Percentiles rank a stretch among this genome's conserved stretches.
Evolutionary conservation across 164 flowering plant species (phyloP).

Genomic region (Piper longum): DNA sequence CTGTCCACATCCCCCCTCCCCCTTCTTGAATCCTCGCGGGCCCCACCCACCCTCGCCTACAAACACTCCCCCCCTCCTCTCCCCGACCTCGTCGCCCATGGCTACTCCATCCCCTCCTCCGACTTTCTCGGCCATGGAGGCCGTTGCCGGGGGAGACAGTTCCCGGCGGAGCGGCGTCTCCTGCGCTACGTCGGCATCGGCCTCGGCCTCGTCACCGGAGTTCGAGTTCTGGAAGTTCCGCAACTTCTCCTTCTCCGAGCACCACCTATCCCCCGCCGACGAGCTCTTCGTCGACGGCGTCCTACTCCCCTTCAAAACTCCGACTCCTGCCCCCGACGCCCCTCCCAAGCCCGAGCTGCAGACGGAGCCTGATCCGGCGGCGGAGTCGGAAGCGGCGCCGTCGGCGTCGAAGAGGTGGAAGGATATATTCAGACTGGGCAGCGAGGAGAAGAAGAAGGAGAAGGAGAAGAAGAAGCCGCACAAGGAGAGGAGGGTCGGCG

Average conservation of each 20-base stretch:
- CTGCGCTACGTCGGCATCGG: too few relatives aligned
- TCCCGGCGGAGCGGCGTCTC: too few relatives aligned
- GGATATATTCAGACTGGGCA: slow-evolving; percentile 39
- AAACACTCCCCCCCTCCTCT: too few relatives aligned
- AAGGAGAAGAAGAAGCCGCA: slow-evolving; percentile 28
- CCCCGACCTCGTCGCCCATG: too few relatives aligned
- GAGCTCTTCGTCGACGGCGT: slow-evolving; percentile 50
- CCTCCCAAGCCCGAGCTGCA: not conserved
- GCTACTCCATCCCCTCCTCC: too few relatives aligned
- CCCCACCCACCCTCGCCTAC: too few relatives aligned
- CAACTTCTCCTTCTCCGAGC: not conserved
- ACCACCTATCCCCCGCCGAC: too few relatives aligned
- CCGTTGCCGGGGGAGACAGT: too few relatives aligned
- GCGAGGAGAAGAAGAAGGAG: not conserved
- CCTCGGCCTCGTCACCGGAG: not conserved
- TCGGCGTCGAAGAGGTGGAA: slow-evolving; percentile 59
- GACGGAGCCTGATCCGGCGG: not conserved
- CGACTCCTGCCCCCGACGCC: not conserved
- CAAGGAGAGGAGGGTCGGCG: slow-evolving; percentile 13
- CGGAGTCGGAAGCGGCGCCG: not conserved
- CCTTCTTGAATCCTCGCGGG: too few relatives aligned
- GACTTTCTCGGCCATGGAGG: too few relatives aligned
- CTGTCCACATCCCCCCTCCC: too few relatives aligned
- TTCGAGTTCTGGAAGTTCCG: not conserved
- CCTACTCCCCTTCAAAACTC: slow-evolving; percentile 43